These are phyloP conservation scores for Cyberlindnera misumaiensis DNA, from an alignment of 805 yeast species.

Conservation along the genomic window DNA sequence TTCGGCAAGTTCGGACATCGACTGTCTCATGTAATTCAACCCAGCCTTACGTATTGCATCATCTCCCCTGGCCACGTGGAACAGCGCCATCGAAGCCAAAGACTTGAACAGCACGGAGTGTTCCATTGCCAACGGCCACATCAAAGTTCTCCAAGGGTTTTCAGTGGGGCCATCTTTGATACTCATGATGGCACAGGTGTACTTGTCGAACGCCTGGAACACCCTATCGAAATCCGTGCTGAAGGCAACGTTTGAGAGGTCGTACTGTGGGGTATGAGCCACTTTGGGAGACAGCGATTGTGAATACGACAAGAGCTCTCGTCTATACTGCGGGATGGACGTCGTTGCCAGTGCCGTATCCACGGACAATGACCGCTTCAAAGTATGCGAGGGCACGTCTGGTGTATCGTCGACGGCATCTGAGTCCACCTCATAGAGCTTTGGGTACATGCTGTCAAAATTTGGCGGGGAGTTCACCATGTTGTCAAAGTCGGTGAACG, in stretches of 20 bases:
- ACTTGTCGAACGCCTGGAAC: constrained; percentile 33
- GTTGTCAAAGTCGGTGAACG: constrained; percentile 21
- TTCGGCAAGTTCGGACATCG: constrained; percentile 52
- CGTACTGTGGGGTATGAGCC: background rate
- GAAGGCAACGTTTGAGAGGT: constrained; percentile 1
- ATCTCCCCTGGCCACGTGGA: constrained; percentile 47
- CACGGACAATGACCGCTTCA: constrained; percentile 14
- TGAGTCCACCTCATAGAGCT: constrained; percentile 4
- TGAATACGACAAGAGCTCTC: constrained; percentile 15
- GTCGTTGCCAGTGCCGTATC: constrained; percentile 14
- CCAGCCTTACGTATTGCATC: constrained; percentile 41
- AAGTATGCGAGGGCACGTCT: background rate
- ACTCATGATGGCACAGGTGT: constrained; percentile 50
- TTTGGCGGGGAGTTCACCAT: constrained; percentile 12
- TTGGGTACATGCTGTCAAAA: constrained; percentile 11
- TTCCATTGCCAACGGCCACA: constrained; percentile 50
- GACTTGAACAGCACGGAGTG: constrained; percentile 56
- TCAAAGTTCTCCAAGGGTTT: constrained; percentile 58
- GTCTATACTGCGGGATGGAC: constrained; percentile 20
- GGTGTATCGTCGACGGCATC: constrained; percentile 9
- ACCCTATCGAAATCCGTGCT: constrained; percentile 16
- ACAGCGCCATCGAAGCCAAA: constrained; percentile 59
- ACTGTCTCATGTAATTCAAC: constrained; percentile 49
- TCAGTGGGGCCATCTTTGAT: constrained; percentile 58
- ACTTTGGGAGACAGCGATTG: constrained; percentile 6